Evolutionary conservation across 176 grass and related monocot genomes (phyloP).

Genomic region (Cocos nucifera): DNA sequence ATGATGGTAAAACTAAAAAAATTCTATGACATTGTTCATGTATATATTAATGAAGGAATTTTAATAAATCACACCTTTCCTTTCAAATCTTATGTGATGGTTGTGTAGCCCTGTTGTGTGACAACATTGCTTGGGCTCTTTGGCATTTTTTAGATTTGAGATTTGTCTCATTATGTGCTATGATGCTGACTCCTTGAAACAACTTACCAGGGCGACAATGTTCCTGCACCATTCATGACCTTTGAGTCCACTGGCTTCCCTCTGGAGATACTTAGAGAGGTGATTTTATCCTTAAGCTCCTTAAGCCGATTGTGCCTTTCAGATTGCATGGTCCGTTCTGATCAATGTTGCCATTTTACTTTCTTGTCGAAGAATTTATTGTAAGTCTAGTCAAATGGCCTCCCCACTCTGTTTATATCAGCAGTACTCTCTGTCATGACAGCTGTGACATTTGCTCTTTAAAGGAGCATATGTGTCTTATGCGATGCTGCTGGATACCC

Average conservation of each 20-base stretch:
- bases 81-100: too few species aligned
- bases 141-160: too few species aligned
- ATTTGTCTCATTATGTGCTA: too few species aligned
- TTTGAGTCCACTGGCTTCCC: constrained; percentile 92
- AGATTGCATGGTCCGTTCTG: too few species aligned
- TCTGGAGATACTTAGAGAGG: constrained; percentile 91
- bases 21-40: too few species aligned
- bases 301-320: neutral
- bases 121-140: too few species aligned
- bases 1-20: too few species aligned
- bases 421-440: constrained; percentile 8
- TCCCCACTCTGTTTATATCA: neutral
- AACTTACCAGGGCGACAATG: constrained; percentile 57
- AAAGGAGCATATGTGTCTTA: constrained; percentile 26
- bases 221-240: constrained; percentile 98
- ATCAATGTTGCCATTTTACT: too few species aligned
- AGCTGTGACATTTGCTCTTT: constrained; percentile 19
- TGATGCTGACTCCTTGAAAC: too few species aligned
- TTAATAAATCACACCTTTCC: too few species aligned
- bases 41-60: too few species aligned
- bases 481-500: constrained; percentile 25
- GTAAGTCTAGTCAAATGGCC: neutral
- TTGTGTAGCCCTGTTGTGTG: too few species aligned
- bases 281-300: constrained; percentile 35
- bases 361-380: neutral